Evolutionary conservation across 306 rosid species (phyloP), one percentile per base, ranked within the genome.

Genomic region (Hippophae gyantsensis): DNA sequence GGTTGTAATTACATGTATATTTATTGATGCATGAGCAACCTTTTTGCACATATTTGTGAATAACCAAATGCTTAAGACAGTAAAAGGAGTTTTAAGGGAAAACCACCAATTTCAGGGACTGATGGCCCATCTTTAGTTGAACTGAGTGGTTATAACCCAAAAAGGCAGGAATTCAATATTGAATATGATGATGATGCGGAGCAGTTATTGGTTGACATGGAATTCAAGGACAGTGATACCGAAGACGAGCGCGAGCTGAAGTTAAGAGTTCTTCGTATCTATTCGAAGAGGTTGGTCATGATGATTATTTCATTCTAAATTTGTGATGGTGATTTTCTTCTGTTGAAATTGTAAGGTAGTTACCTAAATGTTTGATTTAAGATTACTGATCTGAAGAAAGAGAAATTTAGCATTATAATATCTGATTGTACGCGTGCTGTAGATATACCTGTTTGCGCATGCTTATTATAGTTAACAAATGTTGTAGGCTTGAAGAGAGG

Each of bases 181-280:
- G 99, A 88, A 74, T 92, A 92, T 63, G 99, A 92, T 69, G 85
- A 88, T 27, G 97, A 92, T 18, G 96, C 97, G 5, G 99, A 92
- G 69, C 95, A 84, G 71, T 65, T 92, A 52, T 74, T 92, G 7
- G 96, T 95, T 41, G 95, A 92, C 75, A 92, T 92, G 99, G 99
- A 92, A 69, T 92, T 92, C 65, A 92, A 88, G 86, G 94, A 92
- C 40, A 63, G 78, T 45, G 99, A 92, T 66, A 70, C 68, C 10
- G 96, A 82, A 51, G 99, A 92, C 0, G 99, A 92, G 72, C 87
- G 84, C 53, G 97, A 92, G 61, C 77, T 92, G 68, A 88, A 92
- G 72, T 62, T 88, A 59, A 83, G 90, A 55, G 85, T 92, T 55
- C 60, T 92, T 70, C 90, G 77, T 40, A 78, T 85, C 54, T 92